These are phyloP conservation scores for Entoloma clypeatum DNA, from an alignment of 1,284 basidiomycete genomes.

Conservation along the genomic window DNA sequence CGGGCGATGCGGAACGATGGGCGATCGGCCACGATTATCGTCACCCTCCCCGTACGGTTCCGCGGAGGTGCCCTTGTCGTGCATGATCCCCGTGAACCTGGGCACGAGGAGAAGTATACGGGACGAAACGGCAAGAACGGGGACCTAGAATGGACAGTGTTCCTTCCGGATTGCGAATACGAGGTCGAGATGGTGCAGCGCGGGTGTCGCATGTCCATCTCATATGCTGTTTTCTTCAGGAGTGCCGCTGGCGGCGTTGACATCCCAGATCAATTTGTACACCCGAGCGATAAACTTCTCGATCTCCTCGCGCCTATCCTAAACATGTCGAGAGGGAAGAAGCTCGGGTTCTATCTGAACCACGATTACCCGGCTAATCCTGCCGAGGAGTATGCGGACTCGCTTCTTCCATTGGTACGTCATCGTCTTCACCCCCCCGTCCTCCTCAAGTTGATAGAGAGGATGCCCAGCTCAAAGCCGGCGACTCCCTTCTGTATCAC, in stretches of 20 bases:
- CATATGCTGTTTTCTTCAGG: conserved; percentile 67
- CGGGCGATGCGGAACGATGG: conserved; percentile 54
- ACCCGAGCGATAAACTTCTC: conserved; percentile 68
- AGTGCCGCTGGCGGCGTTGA: conserved; percentile 57
- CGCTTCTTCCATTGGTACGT: conserved; percentile 65
- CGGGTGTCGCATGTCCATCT: conserved; percentile 64
- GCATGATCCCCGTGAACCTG: conserved; percentile 51
- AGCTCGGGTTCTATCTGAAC: conserved; percentile 66
- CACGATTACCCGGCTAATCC: conserved; percentile 74
- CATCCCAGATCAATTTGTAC: conserved; percentile 56
- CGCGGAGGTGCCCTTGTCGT: conserved; percentile 64
- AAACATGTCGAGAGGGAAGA: conserved; percentile 64
- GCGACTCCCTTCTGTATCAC: conserved; percentile 70
- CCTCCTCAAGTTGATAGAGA: not conserved
- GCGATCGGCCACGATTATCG: conserved; percentile 64
- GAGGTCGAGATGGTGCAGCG: conserved; percentile 68
- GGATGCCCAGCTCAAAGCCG: conserved; percentile 60
- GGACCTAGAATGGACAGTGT: conserved; percentile 73
- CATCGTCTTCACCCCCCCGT: not conserved
- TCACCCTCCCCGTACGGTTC: conserved; percentile 70
- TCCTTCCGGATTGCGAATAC: conserved; percentile 67
- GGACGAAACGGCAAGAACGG: conserved; percentile 58
- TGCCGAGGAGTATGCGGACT: conserved; percentile 63
- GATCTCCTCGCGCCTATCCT: conserved; percentile 66
- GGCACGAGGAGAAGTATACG: conserved; percentile 59